A percentile compares a stretch with the other conserved stretches of the same genome.
phyloP scores from a whole-genome alignment of 2,329 filamentous ascomycete genomes.

The Bipolaris oryzae region DNA sequence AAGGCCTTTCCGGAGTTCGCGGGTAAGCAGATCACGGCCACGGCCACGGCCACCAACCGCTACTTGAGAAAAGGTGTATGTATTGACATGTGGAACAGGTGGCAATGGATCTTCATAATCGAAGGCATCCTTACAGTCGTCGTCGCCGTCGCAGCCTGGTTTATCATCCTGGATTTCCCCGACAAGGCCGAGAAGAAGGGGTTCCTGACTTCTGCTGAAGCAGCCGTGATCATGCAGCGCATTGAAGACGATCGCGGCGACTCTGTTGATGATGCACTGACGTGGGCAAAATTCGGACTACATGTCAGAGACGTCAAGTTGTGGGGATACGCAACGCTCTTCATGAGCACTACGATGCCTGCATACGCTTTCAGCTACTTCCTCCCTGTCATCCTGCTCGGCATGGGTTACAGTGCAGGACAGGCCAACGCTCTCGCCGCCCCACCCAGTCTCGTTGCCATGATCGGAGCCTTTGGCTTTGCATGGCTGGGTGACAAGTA shows the following conservation, averaged over 20 bases:
- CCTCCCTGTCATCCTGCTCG: constrained; percentile 35
- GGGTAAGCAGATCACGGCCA: constrained; percentile 3
- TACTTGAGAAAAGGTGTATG: background rate
- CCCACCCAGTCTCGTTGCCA: constrained; percentile 33
- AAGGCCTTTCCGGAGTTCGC: constrained; percentile 27
- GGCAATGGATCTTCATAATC: constrained; percentile 41
- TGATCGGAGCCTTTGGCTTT: constrained; percentile 30
- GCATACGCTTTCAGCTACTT: constrained; percentile 38
- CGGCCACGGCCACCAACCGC: background rate
- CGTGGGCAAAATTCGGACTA: constrained; percentile 24
- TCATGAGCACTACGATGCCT: constrained; percentile 33
- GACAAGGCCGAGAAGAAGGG: constrained; percentile 33
- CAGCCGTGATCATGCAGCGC: constrained; percentile 24
- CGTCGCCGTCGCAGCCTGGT: constrained; percentile 33
- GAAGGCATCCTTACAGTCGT: constrained; percentile 36
- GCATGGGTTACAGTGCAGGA: constrained; percentile 29
- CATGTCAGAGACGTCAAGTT: constrained; percentile 31
- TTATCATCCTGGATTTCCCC: constrained; percentile 38
- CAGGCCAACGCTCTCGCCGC: constrained; percentile 28
- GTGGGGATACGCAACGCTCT: constrained; percentile 32
- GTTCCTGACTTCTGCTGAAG: constrained; percentile 28
- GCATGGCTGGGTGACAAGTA: constrained; percentile 37
- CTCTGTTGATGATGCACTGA: constrained; percentile 28
- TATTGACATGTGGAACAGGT: constrained; percentile 11
- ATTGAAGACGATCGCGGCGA: constrained; percentile 36